phyloP scores from a whole-genome alignment of 495 filamentous ascomycete species.

The Rhypophila decipiens region DNA sequence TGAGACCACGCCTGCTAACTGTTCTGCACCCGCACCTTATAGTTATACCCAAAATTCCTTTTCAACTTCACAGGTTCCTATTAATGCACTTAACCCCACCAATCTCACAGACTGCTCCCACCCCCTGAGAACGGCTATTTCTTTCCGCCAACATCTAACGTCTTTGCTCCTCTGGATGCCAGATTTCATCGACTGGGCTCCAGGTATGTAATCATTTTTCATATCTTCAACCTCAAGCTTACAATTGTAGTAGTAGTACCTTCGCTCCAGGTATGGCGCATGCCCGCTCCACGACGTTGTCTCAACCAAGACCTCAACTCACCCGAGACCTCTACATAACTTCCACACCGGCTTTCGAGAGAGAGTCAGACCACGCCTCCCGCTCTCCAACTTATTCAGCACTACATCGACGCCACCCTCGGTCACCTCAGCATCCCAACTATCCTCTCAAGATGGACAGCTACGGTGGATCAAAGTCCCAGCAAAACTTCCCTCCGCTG shows the following conservation, averaged over 20 bases:
- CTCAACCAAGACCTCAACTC: slow-evolving; percentile 40
- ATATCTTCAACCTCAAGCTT: slow-evolving; percentile 17
- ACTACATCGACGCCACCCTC: slow-evolving; percentile 42
- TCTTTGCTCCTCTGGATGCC: slow-evolving; percentile 41
- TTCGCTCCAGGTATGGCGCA: slow-evolving; percentile 50
- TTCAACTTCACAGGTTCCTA: slow-evolving; percentile 41
- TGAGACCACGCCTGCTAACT: no score
- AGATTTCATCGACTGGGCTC: slow-evolving; percentile 45
- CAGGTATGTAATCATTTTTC: slow-evolving; percentile 37
- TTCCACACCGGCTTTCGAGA: slow-evolving; percentile 40
- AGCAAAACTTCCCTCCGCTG: slow-evolving; percentile 52
- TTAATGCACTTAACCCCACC: slow-evolving; percentile 38
- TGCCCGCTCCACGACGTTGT: slow-evolving; percentile 43
- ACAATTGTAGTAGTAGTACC: slow-evolving; percentile 38
- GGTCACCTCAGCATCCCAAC: slow-evolving; percentile 45
- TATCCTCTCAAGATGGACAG: slow-evolving; percentile 43
- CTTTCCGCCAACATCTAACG: slow-evolving; percentile 35
- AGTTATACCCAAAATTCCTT: slow-evolving; percentile 43
- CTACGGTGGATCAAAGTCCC: slow-evolving; percentile 32
- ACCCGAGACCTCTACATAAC: slow-evolving; percentile 44
- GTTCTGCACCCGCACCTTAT: slow-evolving; percentile 20
- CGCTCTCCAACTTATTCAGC: slow-evolving; percentile 44
- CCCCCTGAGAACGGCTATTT: slow-evolving; percentile 36
- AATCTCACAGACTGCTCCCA: slow-evolving; percentile 35
- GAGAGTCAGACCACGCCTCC: slow-evolving; percentile 39